Evolutionary conservation across 805 yeast species (phyloP), one percentile per base, ranked within the genome.

Genomic region (Candida yuanshanica): DNA sequence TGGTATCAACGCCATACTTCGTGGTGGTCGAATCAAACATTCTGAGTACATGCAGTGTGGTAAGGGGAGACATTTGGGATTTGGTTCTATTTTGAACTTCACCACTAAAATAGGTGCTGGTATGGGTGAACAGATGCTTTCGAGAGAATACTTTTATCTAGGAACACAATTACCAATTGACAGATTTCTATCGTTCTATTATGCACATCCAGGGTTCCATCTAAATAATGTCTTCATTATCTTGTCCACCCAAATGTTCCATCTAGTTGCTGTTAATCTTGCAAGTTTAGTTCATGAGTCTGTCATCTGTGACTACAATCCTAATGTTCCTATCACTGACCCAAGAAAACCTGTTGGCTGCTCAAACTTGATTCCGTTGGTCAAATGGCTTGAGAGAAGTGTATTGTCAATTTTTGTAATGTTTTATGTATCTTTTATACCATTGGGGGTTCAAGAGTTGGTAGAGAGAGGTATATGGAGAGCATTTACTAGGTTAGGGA

Each of bases 61-160:
- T 44, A 85, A 85, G 59, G 95, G 95, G 33, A 70, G 95, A 59
- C 93, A 85, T 66, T 70, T 85, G 55, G 93, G 95, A 4, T 84
- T 85, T 62, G 85, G 87, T 4, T 83, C 93, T 3, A 84, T 85
- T 55, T 71, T 83, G 61, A 84, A 83, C 59, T 85, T 85, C 63
- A 83, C 86, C 6, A 81, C 91, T 18, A 85, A 85, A 56, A 84
- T 85, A 60, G 95, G 95, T 36, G 87, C 93, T 41, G 95, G 93
- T 44, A 85, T 85, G 95, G 91, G 93, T 36, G 95, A 85, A 55
- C 95, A 85, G 57, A 79, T 83, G 77, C 69, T 85, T 42, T 83
- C 91, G 4, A 70, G 95, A 52, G 95, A 85, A 58, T 84, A 84
- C 61, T 85, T 77, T 60, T 83, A 84, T 56, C 68, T 85, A 47